phyloP scores from a whole-genome alignment of 2,329 filamentous ascomycete genomes.

The Ophiostoma perfectum region DNA sequence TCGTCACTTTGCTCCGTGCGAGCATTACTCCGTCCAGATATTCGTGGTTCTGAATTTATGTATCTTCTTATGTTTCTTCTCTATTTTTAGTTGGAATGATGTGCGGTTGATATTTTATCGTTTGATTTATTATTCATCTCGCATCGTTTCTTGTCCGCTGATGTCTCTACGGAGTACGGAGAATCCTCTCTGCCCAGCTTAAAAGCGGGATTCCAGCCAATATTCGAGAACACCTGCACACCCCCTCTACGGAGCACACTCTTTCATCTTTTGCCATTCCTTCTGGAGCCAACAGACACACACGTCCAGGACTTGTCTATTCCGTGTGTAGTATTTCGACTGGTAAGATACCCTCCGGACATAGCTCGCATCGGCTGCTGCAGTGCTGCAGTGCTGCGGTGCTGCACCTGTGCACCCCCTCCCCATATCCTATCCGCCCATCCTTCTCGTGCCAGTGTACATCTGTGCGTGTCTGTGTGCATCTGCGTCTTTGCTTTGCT shows the following conservation, averaged over 20 bases:
- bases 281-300: slow-evolving; percentile 6
- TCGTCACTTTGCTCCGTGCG: slow-evolving; percentile 11
- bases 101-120: no score
- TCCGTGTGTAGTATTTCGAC: slow-evolving; percentile 10
- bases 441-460: not conserved
- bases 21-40: not conserved
- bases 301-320: not conserved
- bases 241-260: not conserved
- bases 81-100: no score
- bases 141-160: not conserved
- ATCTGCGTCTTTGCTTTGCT: not conserved
- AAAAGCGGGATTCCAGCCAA: slow-evolving; percentile 14
- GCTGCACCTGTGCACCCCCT: not conserved
- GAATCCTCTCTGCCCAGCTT: slow-evolving; percentile 11
- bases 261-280: not conserved
- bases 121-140: not conserved
- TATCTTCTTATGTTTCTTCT: no score
- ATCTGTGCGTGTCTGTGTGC: no score
- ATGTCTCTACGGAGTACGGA: not conserved
- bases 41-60: not conserved
- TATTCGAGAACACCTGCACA: slow-evolving; percentile 11
- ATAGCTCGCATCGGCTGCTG: not conserved
- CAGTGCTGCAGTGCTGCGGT: not conserved
- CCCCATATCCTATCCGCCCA: not conserved
- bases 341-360: not conserved